Percentiles rank a stretch among this genome's conserved stretches.
phyloP scores from a whole-genome alignment of 352 stramenopile species.

The Phytophthora citricola region DNA sequence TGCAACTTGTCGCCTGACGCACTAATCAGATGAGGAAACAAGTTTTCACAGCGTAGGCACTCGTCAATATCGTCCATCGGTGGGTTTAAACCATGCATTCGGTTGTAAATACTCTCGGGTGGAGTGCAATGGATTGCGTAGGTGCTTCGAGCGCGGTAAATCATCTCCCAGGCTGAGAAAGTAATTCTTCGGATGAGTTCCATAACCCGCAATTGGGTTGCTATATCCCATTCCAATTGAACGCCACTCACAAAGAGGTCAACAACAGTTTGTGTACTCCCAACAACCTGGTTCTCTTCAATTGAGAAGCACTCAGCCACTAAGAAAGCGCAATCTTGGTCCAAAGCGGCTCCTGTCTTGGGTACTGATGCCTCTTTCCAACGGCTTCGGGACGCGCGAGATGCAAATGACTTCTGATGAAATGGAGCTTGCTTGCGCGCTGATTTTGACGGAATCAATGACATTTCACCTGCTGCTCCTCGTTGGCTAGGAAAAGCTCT shows the following conservation, averaged over 20 bases:
- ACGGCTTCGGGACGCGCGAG: conserved; percentile 12
- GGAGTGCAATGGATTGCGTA: conserved; percentile 65
- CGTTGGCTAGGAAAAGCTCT: conserved; percentile 38
- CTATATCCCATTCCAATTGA: conserved; percentile 55
- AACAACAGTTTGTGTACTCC: conserved; percentile 57
- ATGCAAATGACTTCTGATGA: conserved; percentile 22
- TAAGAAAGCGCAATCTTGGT: conserved; percentile 46
- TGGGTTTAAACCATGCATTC: conserved; percentile 61
- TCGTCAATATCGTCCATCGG: conserved; percentile 49
- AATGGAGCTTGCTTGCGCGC: conserved; percentile 8
- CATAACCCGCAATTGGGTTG: conserved; percentile 63
- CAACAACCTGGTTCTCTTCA: conserved; percentile 65
- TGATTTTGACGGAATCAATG: conserved; percentile 3
- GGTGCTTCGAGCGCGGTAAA: conserved; percentile 65
- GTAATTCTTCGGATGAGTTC: conserved; percentile 75
- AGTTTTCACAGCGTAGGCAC: conserved; percentile 40
- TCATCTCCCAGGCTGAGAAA: conserved; percentile 79
- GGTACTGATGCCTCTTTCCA: background rate
- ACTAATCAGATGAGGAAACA: conserved; percentile 63
- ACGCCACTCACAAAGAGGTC: conserved; percentile 72
- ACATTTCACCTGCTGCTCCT: conserved; percentile 12
- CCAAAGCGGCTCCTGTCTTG: background rate
- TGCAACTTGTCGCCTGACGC: conserved; percentile 71
- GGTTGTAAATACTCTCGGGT: conserved; percentile 67
- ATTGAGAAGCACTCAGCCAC: conserved; percentile 62